These are phyloP conservation scores for Rhizopus microsporus DNA, from an alignment of 371 early-diverging fungal genomes.

Conservation along the genomic window DNA sequence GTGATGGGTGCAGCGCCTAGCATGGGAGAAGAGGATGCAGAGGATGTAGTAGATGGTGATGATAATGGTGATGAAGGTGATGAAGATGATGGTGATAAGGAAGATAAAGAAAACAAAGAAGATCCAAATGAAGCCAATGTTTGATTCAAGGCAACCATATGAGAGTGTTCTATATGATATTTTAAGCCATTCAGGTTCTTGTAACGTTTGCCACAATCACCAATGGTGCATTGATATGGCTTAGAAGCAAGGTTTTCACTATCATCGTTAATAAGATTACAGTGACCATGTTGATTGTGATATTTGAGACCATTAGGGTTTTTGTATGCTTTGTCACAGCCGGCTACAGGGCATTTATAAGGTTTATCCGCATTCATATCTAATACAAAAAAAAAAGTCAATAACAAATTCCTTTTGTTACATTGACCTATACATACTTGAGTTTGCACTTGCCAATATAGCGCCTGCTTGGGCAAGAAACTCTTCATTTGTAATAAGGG, in stretches of 20 bases:
- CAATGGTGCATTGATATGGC: constrained; percentile 68
- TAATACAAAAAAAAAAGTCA: constrained; percentile 4
- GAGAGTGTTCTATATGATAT: constrained; percentile 92
- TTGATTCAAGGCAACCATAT: constrained; percentile 57
- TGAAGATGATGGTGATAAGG: constrained; percentile 1
- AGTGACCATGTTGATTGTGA: constrained; percentile 90
- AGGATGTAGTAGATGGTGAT: neutral
- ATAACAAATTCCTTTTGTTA: neutral
- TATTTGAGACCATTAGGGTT: constrained; percentile 98
- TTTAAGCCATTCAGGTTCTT: constrained; percentile 96
- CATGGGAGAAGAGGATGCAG: constrained; percentile 16
- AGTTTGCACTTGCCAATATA: constrained; percentile 43
- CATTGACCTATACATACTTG: constrained; percentile 20
- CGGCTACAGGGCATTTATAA: constrained; percentile 82
- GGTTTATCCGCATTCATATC: constrained; percentile 66
- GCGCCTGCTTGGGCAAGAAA: constrained; percentile 55
- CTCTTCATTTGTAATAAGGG: constrained; percentile 46
- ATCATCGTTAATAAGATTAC: constrained; percentile 46
- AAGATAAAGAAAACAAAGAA: constrained; percentile 25
- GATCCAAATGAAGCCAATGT: constrained; percentile 51
- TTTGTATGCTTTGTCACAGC: constrained; percentile 98
- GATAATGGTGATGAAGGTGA: constrained; percentile 11
- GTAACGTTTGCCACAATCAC: constrained; percentile 47
- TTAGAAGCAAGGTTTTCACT: constrained; percentile 61
- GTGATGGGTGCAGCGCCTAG: constrained; percentile 15